Evolutionary conservation across 179 eudicot genomes (phyloP), one percentile per base, ranked within the genome.

Genomic region (Spinacia oleracea): DNA sequence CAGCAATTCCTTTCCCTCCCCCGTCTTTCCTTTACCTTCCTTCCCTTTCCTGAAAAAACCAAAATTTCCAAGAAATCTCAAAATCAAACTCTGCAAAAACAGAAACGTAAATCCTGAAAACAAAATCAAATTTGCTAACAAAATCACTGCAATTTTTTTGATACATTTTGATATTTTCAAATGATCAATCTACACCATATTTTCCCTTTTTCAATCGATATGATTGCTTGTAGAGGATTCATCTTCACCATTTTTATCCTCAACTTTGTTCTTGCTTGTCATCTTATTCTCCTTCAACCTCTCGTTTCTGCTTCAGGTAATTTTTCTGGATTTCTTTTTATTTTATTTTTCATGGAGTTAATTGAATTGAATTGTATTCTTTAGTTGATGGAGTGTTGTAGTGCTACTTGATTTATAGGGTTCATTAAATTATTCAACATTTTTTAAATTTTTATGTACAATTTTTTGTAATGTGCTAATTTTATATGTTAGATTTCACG

Each of bases 231-330:
- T 89, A 86, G 96, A 45, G 98, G 98, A 18, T 68, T 87, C 48
- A 73, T 91, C 25, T 88, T 83, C 81, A 81, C 92, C 16, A 34
- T 88, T 55, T 87, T 91, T 46, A 86, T 94, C 72, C 89, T 94
- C 58, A 87, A 94, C 76, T 92, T 94, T 59, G 94, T 94, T 10
- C 85, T 93, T 71, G 88, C 82, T 50, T 94, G 93, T 74, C 98
- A 94, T 50, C 82, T 94, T 64, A 85, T 92, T 32, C 90, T 94
- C 63, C 96, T 94, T 38, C 97, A 91, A 9, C 98, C 98, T 9
- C 91, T 94, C 15, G 97, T 94, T 72, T 86, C 92, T 82, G 97
- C 97, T 74, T 73, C 82, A 83, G 98, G 98, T 94, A 79, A 46
- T 42, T 2, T 40, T 70, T 25, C 66, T 5, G 2, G 35, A 20